Evolutionary conservation across 1,284 basidiomycete genomes (phyloP).

Genomic region (Porphyrellus sp.): DNA sequence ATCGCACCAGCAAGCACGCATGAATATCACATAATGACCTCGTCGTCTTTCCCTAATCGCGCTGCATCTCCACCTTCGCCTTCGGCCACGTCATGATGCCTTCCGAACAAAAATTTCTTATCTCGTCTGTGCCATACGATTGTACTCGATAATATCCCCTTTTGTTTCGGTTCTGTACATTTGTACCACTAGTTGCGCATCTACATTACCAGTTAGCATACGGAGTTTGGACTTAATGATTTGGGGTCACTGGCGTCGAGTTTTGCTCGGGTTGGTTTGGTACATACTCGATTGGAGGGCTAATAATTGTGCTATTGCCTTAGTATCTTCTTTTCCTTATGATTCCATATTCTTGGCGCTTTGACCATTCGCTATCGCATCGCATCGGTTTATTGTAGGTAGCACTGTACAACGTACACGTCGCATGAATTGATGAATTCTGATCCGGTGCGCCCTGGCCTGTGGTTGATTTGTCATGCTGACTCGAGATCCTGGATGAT

Average conservation of each 20-base stretch:
- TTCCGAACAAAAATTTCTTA: conserved; percentile 19
- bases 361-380: conserved; percentile 28
- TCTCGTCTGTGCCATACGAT: conserved; percentile 34
- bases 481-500: conserved; percentile 4
- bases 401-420: conserved; percentile 28
- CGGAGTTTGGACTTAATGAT: conserved; percentile 35
- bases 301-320: conserved; percentile 33
- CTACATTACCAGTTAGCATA: conserved; percentile 37
- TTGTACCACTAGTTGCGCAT: conserved; percentile 36
- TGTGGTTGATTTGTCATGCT: not conserved
- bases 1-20: conserved; percentile 26
- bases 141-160: conserved; percentile 36
- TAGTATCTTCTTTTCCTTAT: conserved; percentile 27
- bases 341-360: conserved; percentile 33
- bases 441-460: not conserved
- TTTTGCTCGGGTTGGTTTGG: conserved; percentile 28
- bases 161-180: conserved; percentile 31
- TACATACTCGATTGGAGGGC: conserved; percentile 31
- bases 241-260: conserved; percentile 30
- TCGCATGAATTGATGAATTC: conserved; percentile 10
- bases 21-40: conserved; percentile 30
- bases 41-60: conserved; percentile 34
- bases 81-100: conserved; percentile 18
- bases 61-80: conserved; percentile 23
- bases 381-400: conserved; percentile 33